Conservation (phyloP, 176 grass and related monocot species). For the Avena atlantica region DNA sequence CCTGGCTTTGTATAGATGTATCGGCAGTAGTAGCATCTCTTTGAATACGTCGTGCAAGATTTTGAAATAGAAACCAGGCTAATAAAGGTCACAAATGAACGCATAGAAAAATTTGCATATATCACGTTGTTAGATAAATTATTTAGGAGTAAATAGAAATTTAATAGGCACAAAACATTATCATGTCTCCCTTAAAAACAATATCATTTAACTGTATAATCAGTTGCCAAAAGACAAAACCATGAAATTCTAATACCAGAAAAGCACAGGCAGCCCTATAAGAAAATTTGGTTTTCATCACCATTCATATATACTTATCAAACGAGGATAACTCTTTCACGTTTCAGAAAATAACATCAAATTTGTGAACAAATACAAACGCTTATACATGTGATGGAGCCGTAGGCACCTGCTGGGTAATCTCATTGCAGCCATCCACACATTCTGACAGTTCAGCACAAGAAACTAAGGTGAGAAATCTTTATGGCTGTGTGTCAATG, state of each 20-base stretch:
- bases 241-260: not conserved
- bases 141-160: constrained; percentile 10
- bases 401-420: too few relatives aligned
- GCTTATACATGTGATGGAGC: too few relatives aligned
- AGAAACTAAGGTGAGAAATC: too few relatives aligned
- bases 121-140: not conserved
- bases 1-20: not conserved
- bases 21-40: constrained; percentile 58
- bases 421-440: too few relatives aligned
- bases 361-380: too few relatives aligned
- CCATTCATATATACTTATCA: too few relatives aligned
- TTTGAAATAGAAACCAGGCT: constrained; percentile 48
- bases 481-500: too few relatives aligned
- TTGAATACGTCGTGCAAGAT: constrained; percentile 57
- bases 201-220: not conserved
- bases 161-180: not conserved
- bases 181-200: too few relatives aligned
- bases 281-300: too few relatives aligned
- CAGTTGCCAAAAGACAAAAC: not conserved
- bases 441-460: too few relatives aligned
- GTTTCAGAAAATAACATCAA: not conserved
- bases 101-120: not conserved
- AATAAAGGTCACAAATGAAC: constrained; percentile 29
- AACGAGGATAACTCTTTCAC: too few relatives aligned
- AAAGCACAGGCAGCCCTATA: not conserved